Evolutionary conservation across 1,284 basidiomycete genomes (phyloP), one percentile per base, ranked within the genome.

Genomic region (Microbotryum violaceum): DNA sequence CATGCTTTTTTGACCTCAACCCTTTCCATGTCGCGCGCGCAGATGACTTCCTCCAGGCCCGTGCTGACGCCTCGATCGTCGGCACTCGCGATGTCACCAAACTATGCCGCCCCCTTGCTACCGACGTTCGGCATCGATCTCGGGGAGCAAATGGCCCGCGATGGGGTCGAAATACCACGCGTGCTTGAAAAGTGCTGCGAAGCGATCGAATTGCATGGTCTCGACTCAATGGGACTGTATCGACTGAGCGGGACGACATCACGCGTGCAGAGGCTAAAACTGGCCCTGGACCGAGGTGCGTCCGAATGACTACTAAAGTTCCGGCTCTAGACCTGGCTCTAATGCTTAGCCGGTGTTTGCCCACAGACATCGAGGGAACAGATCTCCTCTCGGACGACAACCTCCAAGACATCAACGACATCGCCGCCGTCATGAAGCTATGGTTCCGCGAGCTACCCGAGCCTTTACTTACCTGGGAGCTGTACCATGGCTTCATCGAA

Each of bases 381-480:
- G 85, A 96, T 75, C 78, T 96, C 57, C 83, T 91, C 75, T 80
- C 85, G n/a, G 83, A 87, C 12, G 91, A 96, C 74, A 92, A 91
- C 88, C 83, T 86, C 37, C 82, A 85, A 31, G 94, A 99, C 75
- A 93, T 98, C 78, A 97, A 96, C 78, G 93, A 91, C 67, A 88
- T 98, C 52, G 84, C 94, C 18, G 89, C 91, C 59, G 90, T 87
- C 50, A 79, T 97, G 64, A 99, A 99, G 77, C 79, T 93, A 70
- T 99, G 94, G 94, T 83, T 99, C 74, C 82, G 96, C 65, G 96
- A 98, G 74, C 79, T 98, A 59, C 94, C 94, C 14, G 92, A 97
- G 75, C 94, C 96, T 27, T 76, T 99, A 54, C 78, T 99, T 69
- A 97, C 94, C 2, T 82, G 82, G 68, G 80, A 79, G 56, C 80